phyloP scores from a whole-genome alignment of 176 grass and related monocot genomes.

The Saccharum spontaneum region DNA sequence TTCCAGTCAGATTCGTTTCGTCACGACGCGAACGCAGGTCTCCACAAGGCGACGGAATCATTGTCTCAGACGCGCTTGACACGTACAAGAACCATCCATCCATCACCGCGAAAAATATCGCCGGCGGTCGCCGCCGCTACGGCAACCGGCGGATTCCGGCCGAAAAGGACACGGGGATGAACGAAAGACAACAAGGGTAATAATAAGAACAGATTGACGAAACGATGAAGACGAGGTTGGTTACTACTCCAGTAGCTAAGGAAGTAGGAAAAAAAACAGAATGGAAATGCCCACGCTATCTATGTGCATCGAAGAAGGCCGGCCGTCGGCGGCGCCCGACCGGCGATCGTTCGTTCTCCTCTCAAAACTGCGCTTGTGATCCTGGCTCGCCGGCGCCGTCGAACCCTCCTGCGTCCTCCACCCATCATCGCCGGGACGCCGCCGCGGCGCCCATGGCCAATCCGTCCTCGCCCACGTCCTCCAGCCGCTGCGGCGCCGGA shows the following conservation, averaged over 20 bases:
- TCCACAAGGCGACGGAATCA: background rate
- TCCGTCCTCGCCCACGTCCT: background rate
- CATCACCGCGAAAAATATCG: slow-evolving; percentile 27
- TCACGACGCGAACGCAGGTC: background rate
- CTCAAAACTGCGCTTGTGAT: slow-evolving; percentile 46
- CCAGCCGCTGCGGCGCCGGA: background rate
- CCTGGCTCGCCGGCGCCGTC: background rate
- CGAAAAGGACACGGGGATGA: background rate
- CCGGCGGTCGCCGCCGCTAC: background rate
- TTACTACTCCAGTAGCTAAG: background rate
- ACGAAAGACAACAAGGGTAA: background rate
- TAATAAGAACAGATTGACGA: background rate
- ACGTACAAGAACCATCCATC: slow-evolving; percentile 24
- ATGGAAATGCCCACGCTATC: slow-evolving; percentile 36
- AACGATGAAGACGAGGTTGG: background rate
- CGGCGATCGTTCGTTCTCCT: slow-evolving; percentile 12
- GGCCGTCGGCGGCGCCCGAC: background rate
- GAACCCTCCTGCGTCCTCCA: background rate
- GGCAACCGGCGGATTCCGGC: background rate
- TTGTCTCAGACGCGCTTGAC: background rate
- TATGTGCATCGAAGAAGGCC: slow-evolving; percentile 42
- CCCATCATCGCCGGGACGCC: slow-evolving; percentile 9
- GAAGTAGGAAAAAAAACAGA: slow-evolving; percentile 27
- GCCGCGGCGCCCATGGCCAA: background rate
- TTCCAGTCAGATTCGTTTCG: background rate